A percentile compares a stretch with the other conserved stretches of the same genome.
Evolutionary conservation across 1,284 basidiomycete species (phyloP).

Genomic region (Pascua sp.): DNA sequence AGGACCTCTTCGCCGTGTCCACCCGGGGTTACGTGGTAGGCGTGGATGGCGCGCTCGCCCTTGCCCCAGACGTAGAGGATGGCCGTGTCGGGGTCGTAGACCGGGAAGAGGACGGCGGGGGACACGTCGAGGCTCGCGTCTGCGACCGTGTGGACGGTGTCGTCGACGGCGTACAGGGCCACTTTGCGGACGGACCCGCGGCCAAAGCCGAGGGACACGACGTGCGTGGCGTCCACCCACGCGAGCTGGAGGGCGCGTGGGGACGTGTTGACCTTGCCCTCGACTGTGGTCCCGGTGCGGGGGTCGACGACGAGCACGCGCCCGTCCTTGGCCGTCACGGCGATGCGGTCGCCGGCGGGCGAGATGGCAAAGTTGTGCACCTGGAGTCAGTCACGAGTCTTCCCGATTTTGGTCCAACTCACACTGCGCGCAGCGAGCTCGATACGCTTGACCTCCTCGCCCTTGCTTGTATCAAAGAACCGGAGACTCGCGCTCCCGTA

Average conservation of each 20-base stretch:
- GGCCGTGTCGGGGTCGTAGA: constrained; percentile 51
- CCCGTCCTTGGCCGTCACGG: constrained; percentile 51
- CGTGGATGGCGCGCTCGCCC: constrained; percentile 51
- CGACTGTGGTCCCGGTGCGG: constrained; percentile 15
- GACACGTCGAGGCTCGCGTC: constrained; percentile 50
- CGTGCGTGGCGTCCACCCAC: constrained; percentile 47
- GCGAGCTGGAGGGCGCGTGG: constrained; percentile 49
- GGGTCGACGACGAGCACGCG: constrained; percentile 49
- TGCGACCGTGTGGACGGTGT: constrained; percentile 27
- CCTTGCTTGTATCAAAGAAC: constrained; percentile 41
- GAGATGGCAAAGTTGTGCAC: constrained; percentile 47
- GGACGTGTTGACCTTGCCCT: constrained; percentile 46
- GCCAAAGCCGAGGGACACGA: constrained; percentile 51
- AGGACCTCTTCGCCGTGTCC: constrained; percentile 27
- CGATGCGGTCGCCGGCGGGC: constrained; percentile 43
- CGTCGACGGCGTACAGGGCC: constrained; percentile 41
- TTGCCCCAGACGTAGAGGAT: constrained; percentile 53
- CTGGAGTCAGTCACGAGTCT: constrained; percentile 10
- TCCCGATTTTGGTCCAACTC: constrained; percentile 6
- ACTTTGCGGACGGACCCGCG: constrained; percentile 50
- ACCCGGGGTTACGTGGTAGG: constrained; percentile 47
- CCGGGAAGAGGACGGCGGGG: constrained; percentile 52
- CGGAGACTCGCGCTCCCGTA: constrained; percentile 38
- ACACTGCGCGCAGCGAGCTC: constrained; percentile 26
- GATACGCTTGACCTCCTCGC: constrained; percentile 17